Evolutionary conservation across 176 grass and related monocot genomes (phyloP).

Genomic region (Ensete glaucum): DNA sequence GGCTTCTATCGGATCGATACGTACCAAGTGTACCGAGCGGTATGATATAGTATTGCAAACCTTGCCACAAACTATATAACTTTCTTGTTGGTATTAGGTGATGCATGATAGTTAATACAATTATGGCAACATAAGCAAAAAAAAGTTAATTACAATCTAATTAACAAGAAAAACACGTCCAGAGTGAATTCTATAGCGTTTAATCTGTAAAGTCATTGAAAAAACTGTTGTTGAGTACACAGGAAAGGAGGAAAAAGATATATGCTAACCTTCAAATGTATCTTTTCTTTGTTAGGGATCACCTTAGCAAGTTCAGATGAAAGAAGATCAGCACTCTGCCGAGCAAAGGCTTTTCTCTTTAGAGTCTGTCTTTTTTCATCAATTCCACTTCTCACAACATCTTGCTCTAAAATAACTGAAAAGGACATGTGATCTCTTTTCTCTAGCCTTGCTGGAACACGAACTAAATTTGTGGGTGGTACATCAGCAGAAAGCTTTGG

Average conservation of each 20-base stretch:
- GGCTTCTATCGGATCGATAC: too few species aligned
- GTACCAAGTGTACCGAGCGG: too few species aligned
- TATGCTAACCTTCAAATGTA: constrained; percentile 45
- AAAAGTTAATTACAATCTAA: too few species aligned
- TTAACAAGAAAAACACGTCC: too few species aligned
- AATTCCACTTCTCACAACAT: constrained; percentile 29
- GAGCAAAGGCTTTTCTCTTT: constrained; percentile 33
- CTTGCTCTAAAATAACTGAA: constrained; percentile 62
- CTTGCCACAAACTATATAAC: neutral
- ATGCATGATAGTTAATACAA: neutral
- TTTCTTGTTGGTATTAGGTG: neutral
- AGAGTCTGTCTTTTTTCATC: constrained; percentile 24
- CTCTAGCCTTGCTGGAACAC: constrained; percentile 76
- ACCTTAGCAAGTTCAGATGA: constrained; percentile 67
- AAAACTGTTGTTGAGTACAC: neutral
- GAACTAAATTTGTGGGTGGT: constrained; percentile 32
- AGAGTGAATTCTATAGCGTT: too few species aligned
- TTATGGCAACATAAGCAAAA: neutral
- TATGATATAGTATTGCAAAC: too few species aligned
- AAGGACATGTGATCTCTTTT: constrained; percentile 57
- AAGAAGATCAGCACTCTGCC: constrained; percentile 43
- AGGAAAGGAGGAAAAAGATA: constrained; percentile 22
- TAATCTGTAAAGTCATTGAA: neutral
- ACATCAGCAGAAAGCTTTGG: constrained; percentile 32
- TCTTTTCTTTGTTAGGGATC: constrained; percentile 43